These are phyloP conservation scores for Hyaloscypha variabilis DNA, from an alignment of 495 filamentous ascomycete genomes.

Conservation along the genomic window DNA sequence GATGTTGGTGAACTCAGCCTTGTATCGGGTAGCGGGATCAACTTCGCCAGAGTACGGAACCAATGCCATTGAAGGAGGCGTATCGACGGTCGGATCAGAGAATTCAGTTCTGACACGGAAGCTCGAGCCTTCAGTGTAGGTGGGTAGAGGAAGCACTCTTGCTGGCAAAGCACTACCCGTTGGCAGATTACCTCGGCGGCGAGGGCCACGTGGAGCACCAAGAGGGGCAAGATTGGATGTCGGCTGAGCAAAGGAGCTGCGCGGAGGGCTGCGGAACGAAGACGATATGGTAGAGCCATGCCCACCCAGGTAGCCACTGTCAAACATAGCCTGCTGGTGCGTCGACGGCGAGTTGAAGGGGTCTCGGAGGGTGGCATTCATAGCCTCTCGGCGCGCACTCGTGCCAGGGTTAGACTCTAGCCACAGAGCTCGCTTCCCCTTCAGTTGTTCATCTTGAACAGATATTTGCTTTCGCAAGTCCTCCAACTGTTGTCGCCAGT, in stretches of 20 bases:
- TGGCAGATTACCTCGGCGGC: conserved; percentile 9
- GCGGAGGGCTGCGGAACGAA: neutral
- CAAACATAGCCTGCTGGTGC: neutral
- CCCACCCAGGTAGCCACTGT: conserved; percentile 5
- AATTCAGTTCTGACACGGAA: conserved; percentile 9
- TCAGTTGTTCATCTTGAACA: conserved; percentile 29
- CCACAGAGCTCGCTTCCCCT: conserved; percentile 30
- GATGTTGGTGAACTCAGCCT: conserved; percentile 23
- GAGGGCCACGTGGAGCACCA: conserved; percentile 1
- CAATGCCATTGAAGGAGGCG: conserved; percentile 7
- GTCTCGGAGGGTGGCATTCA: conserved; percentile 17
- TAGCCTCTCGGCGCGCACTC: conserved; percentile 20
- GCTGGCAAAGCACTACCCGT: neutral
- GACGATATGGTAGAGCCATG: neutral
- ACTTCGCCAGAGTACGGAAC: conserved; percentile 2
- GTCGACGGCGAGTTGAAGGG: conserved; percentile 23
- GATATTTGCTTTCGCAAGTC: conserved; percentile 14
- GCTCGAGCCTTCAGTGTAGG: neutral
- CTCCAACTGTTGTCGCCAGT: conserved; percentile 6
- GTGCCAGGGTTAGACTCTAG: conserved; percentile 21
- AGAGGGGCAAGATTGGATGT: neutral
- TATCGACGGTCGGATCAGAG: neutral
- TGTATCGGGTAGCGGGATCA: conserved; percentile 12
- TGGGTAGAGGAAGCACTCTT: neutral
- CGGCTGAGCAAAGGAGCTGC: neutral